These are phyloP conservation scores for Colletotrichum abscissum DNA, from an alignment of 2,329 filamentous ascomycete species.

Conservation along the genomic window DNA sequence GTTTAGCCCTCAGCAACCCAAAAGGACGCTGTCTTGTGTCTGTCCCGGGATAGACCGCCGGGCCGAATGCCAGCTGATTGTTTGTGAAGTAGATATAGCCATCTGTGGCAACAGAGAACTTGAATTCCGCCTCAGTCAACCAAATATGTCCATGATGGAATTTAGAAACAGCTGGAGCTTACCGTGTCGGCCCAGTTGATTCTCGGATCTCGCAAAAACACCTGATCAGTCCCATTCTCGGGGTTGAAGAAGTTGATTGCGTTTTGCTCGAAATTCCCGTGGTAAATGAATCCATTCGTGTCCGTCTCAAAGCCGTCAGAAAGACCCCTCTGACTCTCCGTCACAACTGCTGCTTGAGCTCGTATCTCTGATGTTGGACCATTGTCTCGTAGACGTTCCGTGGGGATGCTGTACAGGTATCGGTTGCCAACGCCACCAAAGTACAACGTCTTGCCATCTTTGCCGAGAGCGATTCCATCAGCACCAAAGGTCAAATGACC, in stretches of 20 bases:
- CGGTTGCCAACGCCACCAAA: constrained; percentile 16
- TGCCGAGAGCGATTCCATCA: neutral
- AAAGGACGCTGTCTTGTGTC: constrained; percentile 1
- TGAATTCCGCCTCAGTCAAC: neutral
- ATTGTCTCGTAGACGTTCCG: constrained; percentile 2
- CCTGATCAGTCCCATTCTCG: constrained; percentile 2
- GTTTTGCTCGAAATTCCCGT: constrained; percentile 5
- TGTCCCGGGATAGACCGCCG: neutral
- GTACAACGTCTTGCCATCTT: neutral
- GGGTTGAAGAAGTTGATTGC: constrained; percentile 13
- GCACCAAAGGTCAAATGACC: neutral
- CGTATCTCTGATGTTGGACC: neutral
- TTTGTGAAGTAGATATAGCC: constrained; percentile 13
- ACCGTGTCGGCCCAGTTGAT: constrained; percentile 17
- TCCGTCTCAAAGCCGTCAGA: constrained; percentile 15
- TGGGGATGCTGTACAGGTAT: constrained; percentile 12
- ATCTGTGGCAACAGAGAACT: constrained; percentile 13
- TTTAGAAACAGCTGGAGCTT: neutral
- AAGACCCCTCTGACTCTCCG: constrained; percentile 2
- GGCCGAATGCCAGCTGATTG: constrained; percentile 5
- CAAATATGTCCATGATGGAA: neutral
- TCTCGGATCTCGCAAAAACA: constrained; percentile 2
- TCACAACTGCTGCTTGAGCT: constrained; percentile 1
- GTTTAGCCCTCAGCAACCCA: constrained; percentile 1
- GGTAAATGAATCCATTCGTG: constrained; percentile 15